Base-by-base conservation (phyloP, 1,139 yeast species). In the Candida tetrigidarum region DNA sequence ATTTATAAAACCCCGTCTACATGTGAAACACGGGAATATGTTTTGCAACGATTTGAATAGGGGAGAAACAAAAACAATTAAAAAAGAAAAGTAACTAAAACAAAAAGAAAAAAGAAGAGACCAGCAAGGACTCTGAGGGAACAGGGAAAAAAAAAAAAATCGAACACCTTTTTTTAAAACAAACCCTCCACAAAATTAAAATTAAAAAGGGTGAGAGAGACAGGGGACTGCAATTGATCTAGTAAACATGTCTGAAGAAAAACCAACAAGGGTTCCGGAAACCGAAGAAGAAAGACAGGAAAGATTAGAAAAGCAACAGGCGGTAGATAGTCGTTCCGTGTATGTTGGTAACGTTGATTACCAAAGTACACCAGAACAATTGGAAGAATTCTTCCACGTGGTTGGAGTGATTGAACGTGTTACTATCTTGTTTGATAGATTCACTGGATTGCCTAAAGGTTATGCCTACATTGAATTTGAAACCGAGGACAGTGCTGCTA, bases 261-360 rank as follows among this genome's bases (percentile, higher is more conserved):
- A 37, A 34, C 41, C 41, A 40, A 20, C 41, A 14, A 47, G 44
- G 43, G 42, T 41, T 25, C 50, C 50, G 30, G 67, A 59, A 50
- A 56, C 68, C 10, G 69, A 62, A 36, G 66, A 61, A 43, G 66
- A 64, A 49, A 55, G 58, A 30, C 62, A 58, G 4, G 64, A 62
- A 48, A 57, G 64, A 41, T 56, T 66, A 47, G 65, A 56, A 11
- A 58, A 54, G 39, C 74, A 69, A 50, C 60, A 60, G 47, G 76
- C 68, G 51, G 53, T 58, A 16, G 78, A 74, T 52, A 46, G 57
- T 18, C 56, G 76, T 19, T 73, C 78, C 4, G 58, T 74, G 6
- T 73, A 69, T 47, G 76, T 74, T 7, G 77, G 76, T 6, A 74
- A 73, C 52, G 76, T 74, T 12, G 75, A 72, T 50, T 74, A 66